A percentile compares a stretch with the other conserved stretches of the same genome.
These are phyloP conservation scores for Gilbertella persicaria DNA, from an alignment of 371 early-diverging fungal genomes.

Conservation along the genomic window DNA sequence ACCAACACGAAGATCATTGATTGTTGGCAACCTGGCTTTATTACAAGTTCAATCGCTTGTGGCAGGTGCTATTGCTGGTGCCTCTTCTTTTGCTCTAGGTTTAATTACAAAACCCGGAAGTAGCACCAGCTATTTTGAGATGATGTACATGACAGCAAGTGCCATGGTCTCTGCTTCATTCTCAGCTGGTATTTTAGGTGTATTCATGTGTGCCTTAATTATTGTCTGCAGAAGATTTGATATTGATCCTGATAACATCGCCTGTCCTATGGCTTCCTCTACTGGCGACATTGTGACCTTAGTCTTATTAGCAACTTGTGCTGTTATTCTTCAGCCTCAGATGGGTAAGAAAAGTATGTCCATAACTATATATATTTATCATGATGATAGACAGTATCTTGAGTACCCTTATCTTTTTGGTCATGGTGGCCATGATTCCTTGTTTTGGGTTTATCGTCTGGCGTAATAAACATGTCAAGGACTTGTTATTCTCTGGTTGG, in stretches of 20 bases:
- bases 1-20: conserved; percentile 46
- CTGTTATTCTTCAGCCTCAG: conserved; percentile 42
- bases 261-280: conserved; percentile 71
- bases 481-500: conserved; percentile 75
- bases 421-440: conserved; percentile 52
- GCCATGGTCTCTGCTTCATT: conserved; percentile 71
- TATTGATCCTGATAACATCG: conserved; percentile 79
- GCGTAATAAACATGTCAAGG: conserved; percentile 62
- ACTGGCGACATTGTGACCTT: conserved; percentile 77
- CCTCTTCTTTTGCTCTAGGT: conserved; percentile 66
- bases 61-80: conserved; percentile 69
- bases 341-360: conserved; percentile 41
- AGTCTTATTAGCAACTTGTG: conserved; percentile 55
- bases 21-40: conserved; percentile 69
- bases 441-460: conserved; percentile 59
- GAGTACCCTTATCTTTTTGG: conserved; percentile 47
- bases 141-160: conserved; percentile 66
- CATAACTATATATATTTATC: conserved; percentile 1
- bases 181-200: conserved; percentile 73
- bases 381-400: conserved; percentile 43
- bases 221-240: conserved; percentile 58
- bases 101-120: conserved; percentile 55
- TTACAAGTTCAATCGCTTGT: conserved; percentile 73
- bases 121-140: conserved; percentile 49
- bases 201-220: conserved; percentile 71